Evolutionary conservation across 768 basidiomycete species (phyloP).

Genomic region (Phaeotremella skinneri): DNA sequence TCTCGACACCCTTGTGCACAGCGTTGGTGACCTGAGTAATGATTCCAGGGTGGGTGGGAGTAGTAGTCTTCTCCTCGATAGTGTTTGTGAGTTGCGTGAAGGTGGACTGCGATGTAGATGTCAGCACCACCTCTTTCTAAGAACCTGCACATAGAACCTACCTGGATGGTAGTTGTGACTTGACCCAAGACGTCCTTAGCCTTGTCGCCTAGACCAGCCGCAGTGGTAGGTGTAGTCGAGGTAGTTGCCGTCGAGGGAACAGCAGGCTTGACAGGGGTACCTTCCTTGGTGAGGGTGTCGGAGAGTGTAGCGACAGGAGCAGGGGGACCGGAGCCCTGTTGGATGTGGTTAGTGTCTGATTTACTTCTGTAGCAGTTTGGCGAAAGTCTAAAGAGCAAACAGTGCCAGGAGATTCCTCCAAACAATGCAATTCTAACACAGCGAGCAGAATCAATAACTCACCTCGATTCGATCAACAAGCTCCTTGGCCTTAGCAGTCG

Average conservation of each 20-base stretch:
- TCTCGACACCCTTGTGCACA: conserved; percentile 35
- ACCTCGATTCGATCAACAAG: conserved; percentile 46
- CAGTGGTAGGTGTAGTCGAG: background rate
- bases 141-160: conserved; percentile 13
- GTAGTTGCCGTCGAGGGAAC: background rate
- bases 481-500: conserved; percentile 40
- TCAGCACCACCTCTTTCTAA: background rate
- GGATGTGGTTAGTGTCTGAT: background rate
- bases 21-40: conserved; percentile 41
- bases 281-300: background rate
- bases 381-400: too few relatives aligned
- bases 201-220: conserved; percentile 23
- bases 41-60: conserved; percentile 43
- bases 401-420: too few relatives aligned
- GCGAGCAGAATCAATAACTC: background rate
- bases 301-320: conserved; percentile 7
- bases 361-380: too few relatives aligned
- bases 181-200: conserved; percentile 32
- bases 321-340: conserved; percentile 6
- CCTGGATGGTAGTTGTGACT: conserved; percentile 29
- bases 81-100: conserved; percentile 38
- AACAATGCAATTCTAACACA: too few relatives aligned
- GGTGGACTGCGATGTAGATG: conserved; percentile 20
- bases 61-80: conserved; percentile 48
- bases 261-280: background rate